phyloP scores from a whole-genome alignment of 2,329 filamentous ascomycete genomes.

The Juglanconis juglandina region DNA sequence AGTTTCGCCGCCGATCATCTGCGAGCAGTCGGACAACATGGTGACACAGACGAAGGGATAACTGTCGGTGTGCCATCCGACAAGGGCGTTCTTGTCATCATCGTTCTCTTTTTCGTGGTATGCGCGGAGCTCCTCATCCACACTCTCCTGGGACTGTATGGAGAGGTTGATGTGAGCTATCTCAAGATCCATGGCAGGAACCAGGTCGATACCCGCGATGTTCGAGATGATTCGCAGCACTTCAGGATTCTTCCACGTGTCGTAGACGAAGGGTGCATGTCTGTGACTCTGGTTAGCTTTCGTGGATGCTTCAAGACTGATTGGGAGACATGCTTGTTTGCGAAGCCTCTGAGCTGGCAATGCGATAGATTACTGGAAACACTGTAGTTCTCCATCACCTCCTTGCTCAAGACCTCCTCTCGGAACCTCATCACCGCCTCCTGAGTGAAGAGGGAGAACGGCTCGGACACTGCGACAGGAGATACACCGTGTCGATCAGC shows the following conservation, averaged over 20 bases:
- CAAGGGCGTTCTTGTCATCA: slow-evolving; percentile 50
- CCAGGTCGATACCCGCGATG: slow-evolving; percentile 52
- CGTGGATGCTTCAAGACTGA: not conserved
- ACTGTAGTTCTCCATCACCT: slow-evolving; percentile 53
- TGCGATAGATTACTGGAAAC: slow-evolving; percentile 36
- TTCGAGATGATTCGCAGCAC: slow-evolving; percentile 45
- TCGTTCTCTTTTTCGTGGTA: slow-evolving; percentile 43
- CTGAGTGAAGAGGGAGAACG: slow-evolving; percentile 60
- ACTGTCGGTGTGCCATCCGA: slow-evolving; percentile 63
- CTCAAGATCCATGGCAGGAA: slow-evolving; percentile 52
- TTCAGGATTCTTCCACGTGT: slow-evolving; percentile 40
- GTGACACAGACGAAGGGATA: slow-evolving; percentile 69
- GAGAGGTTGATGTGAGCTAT: slow-evolving; percentile 55
- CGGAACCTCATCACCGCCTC: slow-evolving; percentile 62
- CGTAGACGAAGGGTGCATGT: slow-evolving; percentile 62
- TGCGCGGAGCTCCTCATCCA: slow-evolving; percentile 37
- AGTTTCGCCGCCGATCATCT: slow-evolving; percentile 64
- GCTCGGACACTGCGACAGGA: slow-evolving; percentile 60
- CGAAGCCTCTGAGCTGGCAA: slow-evolving; percentile 18
- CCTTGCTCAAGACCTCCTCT: slow-evolving; percentile 55
- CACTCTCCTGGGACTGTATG: slow-evolving; percentile 45
- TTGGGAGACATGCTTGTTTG: slow-evolving; percentile 12
- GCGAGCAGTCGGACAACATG: slow-evolving; percentile 61
- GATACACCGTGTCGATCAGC: slow-evolving; percentile 56
- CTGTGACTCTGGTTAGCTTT: not conserved